Conservation (phyloP, 257 asterid genomes). For the Asclepias syriaca region DNA sequence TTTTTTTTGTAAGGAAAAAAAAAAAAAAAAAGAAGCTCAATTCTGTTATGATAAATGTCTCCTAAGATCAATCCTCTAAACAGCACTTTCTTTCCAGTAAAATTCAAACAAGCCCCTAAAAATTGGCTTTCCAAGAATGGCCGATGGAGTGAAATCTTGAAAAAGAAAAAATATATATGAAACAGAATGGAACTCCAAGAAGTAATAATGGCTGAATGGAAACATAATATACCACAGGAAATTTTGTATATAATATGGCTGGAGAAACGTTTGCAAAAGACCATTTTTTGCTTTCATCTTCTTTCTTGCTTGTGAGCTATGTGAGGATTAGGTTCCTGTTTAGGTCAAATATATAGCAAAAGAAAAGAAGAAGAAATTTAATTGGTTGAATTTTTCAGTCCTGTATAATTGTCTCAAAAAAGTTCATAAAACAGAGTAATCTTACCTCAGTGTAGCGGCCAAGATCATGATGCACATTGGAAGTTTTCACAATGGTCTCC, state of each 20-base stretch:
- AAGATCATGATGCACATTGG: slow-evolving; percentile 44
- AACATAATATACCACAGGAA: background rate
- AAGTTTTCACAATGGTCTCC: slow-evolving; percentile 82
- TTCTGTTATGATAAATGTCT: slow-evolving; percentile 4
- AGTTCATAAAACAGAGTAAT: slow-evolving; percentile 3
- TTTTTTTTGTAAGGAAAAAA: too few relatives aligned
- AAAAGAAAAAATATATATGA: background rate
- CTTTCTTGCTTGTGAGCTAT: slow-evolving; percentile 42
- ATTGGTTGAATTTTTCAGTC: background rate
- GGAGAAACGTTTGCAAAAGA: slow-evolving; percentile 4
- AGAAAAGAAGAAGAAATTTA: background rate
- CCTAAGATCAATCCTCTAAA: background rate
- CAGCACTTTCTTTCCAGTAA: background rate
- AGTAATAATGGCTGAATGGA: slow-evolving; percentile 6
- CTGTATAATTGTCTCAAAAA: background rate
- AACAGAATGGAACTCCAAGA: background rate
- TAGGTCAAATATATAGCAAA: background rate
- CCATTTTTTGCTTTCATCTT: slow-evolving; percentile 20
- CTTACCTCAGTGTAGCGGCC: slow-evolving; percentile 64
- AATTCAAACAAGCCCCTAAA: slow-evolving; percentile 2
- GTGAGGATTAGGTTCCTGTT: slow-evolving; percentile 56
- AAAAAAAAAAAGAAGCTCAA: background rate
- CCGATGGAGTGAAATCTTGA: background rate
- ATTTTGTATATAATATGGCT: background rate
- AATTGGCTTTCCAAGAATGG: background rate